Percentiles rank a stretch among this genome's conserved stretches.
phyloP scores from a whole-genome alignment of 2,329 filamentous ascomycete genomes.

The Incumbomyces delicatus region DNA sequence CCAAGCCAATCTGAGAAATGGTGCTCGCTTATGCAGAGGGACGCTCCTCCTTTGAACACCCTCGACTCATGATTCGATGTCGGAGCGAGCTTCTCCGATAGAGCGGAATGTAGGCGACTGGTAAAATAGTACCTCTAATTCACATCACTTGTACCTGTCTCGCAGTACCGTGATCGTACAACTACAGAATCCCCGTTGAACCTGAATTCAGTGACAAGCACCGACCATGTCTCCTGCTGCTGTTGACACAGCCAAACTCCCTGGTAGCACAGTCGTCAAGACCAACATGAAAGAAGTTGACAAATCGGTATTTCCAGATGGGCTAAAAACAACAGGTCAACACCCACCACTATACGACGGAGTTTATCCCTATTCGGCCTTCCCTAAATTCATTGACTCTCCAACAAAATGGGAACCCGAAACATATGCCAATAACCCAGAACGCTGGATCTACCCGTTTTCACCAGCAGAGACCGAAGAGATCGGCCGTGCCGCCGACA shows the following conservation, averaged over 20 bases:
- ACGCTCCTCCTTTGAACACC: no score
- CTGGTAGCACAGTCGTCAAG: not conserved
- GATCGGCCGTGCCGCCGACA: slow-evolving; percentile 56
- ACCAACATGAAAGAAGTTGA: slow-evolving; percentile 8
- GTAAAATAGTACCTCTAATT: no score
- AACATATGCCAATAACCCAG: slow-evolving; percentile 53
- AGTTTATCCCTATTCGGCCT: slow-evolving; percentile 57
- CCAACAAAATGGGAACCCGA: slow-evolving; percentile 62
- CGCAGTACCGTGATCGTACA: no score
- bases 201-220: no score
- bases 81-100: no score
- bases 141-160: no score
- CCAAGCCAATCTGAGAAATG: no score
- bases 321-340: slow-evolving; percentile 52
- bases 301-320: slow-evolving; percentile 46
- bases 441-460: slow-evolving; percentile 65
- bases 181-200: no score
- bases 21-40: no score
- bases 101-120: no score
- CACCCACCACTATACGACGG: slow-evolving; percentile 57
- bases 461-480: slow-evolving; percentile 57
- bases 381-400: slow-evolving; percentile 61
- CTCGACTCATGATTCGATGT: no score
- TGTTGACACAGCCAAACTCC: not conserved
- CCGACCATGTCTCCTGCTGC: not conserved